These are phyloP conservation scores for Phytophthora hybrid DNA, from an alignment of 352 stramenopile genomes.

Conservation along the genomic window DNA sequence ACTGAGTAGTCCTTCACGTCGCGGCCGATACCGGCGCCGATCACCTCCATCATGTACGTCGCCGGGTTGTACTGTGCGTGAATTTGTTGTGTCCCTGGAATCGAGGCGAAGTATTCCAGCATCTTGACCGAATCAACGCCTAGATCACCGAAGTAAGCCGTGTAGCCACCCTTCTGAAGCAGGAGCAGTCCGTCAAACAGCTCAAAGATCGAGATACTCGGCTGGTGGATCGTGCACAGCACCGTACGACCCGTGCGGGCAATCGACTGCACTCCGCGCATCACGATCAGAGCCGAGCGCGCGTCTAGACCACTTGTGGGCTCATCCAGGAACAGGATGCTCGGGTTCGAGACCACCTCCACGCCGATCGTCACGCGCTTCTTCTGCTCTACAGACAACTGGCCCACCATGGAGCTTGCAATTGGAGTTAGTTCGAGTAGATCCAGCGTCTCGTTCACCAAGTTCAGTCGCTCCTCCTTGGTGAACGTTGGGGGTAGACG, in stretches of 20 bases:
- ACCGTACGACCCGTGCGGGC: no score
- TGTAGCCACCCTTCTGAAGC: no score
- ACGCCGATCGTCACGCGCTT: conserved; percentile 93
- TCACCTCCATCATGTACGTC: conserved; percentile 11
- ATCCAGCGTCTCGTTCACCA: conserved; percentile 63
- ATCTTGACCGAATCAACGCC: conserved; percentile 33
- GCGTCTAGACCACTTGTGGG: conserved; percentile 88
- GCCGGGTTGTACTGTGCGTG: conserved; percentile 8
- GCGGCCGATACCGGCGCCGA: conserved; percentile 2
- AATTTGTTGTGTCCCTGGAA: conserved; percentile 52
- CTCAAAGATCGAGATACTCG: no score
- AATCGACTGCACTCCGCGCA: no score
- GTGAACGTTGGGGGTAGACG: conserved; percentile 68
- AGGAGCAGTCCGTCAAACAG: no score
- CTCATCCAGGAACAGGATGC: conserved; percentile 94
- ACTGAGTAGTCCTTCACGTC: no score
- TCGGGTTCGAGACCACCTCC: conserved; percentile 92
- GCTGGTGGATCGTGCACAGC: no score
- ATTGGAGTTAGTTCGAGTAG: conserved; percentile 59
- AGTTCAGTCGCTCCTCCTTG: conserved; percentile 43
- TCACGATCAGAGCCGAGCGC: conserved; percentile 1
- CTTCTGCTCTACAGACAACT: conserved; percentile 86
- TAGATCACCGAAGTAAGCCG: no score
- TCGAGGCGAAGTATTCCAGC: conserved; percentile 87
- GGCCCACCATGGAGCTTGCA: conserved; percentile 46